These are phyloP conservation scores for Colletotrichum cereale DNA, from an alignment of 2,329 filamentous ascomycete genomes.

Conservation along the genomic window DNA sequence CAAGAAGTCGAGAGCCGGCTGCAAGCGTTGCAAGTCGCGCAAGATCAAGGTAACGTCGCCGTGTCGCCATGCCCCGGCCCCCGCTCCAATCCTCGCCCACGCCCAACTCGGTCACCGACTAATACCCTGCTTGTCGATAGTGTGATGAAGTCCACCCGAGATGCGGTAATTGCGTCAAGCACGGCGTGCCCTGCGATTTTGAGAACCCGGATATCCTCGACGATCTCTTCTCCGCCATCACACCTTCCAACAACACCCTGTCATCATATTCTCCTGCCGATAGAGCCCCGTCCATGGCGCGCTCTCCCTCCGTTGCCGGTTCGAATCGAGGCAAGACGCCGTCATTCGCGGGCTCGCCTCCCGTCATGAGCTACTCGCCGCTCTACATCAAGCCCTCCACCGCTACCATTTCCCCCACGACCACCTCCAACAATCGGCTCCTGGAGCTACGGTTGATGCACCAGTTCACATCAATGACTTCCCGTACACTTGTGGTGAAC, in stretches of 20 bases:
- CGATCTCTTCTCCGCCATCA: conserved; percentile 53
- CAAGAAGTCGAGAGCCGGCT: conserved; percentile 78
- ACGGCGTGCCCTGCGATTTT: conserved; percentile 76
- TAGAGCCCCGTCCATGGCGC: conserved; percentile 45
- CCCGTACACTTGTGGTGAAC: conserved; percentile 69
- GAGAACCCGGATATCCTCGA: conserved; percentile 63
- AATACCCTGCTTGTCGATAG: conserved; percentile 48
- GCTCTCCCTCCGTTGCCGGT: conserved; percentile 38
- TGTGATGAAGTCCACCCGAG: conserved; percentile 76
- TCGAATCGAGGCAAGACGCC: conserved; percentile 42
- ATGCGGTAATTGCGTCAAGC: conserved; percentile 76
- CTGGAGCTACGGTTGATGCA: conserved; percentile 74
- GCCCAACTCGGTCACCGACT: background rate
- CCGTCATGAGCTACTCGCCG: conserved; percentile 48
- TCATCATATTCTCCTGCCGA: conserved; percentile 43
- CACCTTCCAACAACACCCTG: conserved; percentile 40
- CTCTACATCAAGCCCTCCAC: conserved; percentile 49
- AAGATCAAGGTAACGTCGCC: conserved; percentile 73
- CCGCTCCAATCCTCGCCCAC: background rate
- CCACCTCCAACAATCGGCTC: conserved; percentile 58
- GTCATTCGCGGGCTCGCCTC: conserved; percentile 38
- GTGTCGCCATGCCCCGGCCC: conserved; percentile 13
- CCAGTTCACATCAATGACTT: conserved; percentile 72
- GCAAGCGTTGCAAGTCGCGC: conserved; percentile 73
- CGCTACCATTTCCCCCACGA: conserved; percentile 49